These are phyloP conservation scores for Colletotrichum kahawae DNA, from an alignment of 2,329 filamentous ascomycete genomes.

Conservation along the genomic window DNA sequence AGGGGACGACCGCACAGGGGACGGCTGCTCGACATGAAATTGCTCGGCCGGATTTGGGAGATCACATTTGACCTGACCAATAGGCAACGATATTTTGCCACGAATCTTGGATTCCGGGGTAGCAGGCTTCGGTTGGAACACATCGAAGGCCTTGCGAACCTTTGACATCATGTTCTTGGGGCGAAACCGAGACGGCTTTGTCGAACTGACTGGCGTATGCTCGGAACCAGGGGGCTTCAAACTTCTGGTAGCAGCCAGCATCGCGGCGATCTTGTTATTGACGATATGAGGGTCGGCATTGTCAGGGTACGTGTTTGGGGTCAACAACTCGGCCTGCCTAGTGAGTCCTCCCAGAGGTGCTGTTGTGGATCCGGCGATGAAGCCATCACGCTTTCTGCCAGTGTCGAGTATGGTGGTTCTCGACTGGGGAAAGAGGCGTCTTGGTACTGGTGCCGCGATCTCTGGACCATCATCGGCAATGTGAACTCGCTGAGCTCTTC, in stretches of 20 bases:
- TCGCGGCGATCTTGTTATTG: slow-evolving; percentile 37
- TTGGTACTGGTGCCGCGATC: neutral
- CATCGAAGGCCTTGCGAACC: slow-evolving; percentile 37
- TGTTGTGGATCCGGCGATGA: slow-evolving; percentile 8
- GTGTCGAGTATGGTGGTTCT: slow-evolving; percentile 7
- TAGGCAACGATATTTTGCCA: slow-evolving; percentile 14
- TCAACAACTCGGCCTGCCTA: neutral
- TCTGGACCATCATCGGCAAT: neutral
- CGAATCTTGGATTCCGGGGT: slow-evolving; percentile 20
- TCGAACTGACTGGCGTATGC: slow-evolving; percentile 13
- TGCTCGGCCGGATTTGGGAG: slow-evolving; percentile 8
- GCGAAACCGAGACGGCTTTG: slow-evolving; percentile 32
- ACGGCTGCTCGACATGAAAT: slow-evolving; percentile 17
- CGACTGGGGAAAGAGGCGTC: neutral
- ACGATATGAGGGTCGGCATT: slow-evolving; percentile 29
- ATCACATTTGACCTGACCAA: neutral
- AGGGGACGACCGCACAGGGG: slow-evolving; percentile 29
- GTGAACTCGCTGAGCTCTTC: neutral
- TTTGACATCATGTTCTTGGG: slow-evolving; percentile 37
- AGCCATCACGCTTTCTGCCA: neutral
- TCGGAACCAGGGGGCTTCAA: slow-evolving; percentile 33
- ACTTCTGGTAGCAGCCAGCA: slow-evolving; percentile 40
- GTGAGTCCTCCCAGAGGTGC: neutral
- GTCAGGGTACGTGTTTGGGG: neutral
- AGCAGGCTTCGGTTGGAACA: slow-evolving; percentile 32